Percentiles rank a stretch among this genome's conserved stretches.
These are phyloP conservation scores for Wickerhamomyces strasburgensis DNA, from an alignment of 805 yeast species.

Conservation along the genomic window DNA sequence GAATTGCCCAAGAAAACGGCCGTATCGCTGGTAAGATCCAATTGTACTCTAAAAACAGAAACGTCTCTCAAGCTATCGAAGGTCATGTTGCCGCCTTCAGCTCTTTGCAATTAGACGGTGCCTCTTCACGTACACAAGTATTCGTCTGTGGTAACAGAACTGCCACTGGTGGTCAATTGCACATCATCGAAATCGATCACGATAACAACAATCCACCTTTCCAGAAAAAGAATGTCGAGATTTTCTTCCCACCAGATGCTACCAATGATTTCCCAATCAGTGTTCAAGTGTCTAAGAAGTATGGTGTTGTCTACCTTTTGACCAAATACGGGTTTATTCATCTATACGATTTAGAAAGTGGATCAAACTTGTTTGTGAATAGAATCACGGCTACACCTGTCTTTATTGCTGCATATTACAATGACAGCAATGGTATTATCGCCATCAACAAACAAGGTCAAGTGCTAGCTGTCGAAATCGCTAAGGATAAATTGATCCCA, in stretches of 20 bases:
- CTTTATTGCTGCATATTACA: constrained; percentile 77
- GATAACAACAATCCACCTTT: constrained; percentile 80
- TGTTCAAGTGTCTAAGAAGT: constrained; percentile 76
- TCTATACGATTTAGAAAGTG: constrained; percentile 89
- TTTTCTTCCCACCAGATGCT: constrained; percentile 96
- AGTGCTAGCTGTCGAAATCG: constrained; percentile 85
- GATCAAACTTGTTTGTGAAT: constrained; percentile 88
- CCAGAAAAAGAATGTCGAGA: constrained; percentile 84
- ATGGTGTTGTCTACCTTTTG: constrained; percentile 81
- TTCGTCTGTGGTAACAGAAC: constrained; percentile 91
- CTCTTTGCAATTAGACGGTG: constrained; percentile 65
- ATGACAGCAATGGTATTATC: constrained; percentile 74
- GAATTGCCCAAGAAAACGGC: constrained; percentile 91
- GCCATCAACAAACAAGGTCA: constrained; percentile 95
- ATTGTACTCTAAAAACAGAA: constrained; percentile 80
- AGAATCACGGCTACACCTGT: constrained; percentile 95
- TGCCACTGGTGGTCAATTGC: constrained; percentile 72
- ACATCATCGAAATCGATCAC: constrained; percentile 94
- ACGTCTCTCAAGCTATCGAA: constrained; percentile 93
- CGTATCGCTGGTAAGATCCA: constrained; percentile 96
- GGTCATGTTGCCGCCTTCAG: constrained; percentile 97
- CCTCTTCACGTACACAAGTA: constrained; percentile 65
- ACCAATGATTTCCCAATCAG: constrained; percentile 94
- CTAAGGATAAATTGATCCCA: constrained; percentile 80
- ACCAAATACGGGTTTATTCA: constrained; percentile 97